Evolutionary conservation across 2,329 filamentous ascomycete species (phyloP), one percentile per base, ranked within the genome.

Genomic region (Neopestalotiopsis rosae): DNA sequence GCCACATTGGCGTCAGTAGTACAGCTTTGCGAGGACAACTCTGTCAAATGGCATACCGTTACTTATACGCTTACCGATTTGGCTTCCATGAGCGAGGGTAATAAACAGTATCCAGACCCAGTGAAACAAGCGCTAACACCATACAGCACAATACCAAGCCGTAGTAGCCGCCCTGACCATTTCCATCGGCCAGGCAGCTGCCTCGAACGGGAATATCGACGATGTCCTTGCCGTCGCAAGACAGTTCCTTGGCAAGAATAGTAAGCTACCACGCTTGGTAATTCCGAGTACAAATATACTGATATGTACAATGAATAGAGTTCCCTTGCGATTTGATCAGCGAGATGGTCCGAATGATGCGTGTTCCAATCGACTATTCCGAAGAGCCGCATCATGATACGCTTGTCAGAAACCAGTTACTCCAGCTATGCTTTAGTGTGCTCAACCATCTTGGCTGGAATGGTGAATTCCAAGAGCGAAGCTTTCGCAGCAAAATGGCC

Each of bases 341-440:
- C 56, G 90, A 93, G 72, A 83, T 94, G 13, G 90, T 93, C 66
- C 86, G 88, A 56, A 89, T 92, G 68, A 83, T 95, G 65, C 91
- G 91, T 71, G 86, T 93, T 38, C 89, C 91, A 64, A 89, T 95
- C 62, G 95, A 98, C 80, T 97, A 95, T 76, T 92, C 94, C 0
- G 88, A 93, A 63, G 93, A 97, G 70, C 83, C 89, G 1, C 87
- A 89, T 59, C 89, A 92, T 73, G 91, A 95, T 76, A 86, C 90
- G 69, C 83, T 97, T 42, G 88, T 96, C 71, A 86, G 91, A 69
- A 95, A 96, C 74, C 84, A 86, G 3, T 86, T 90, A 45, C 87
- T 98, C 61, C 92, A 94, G 70, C 87, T 93, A 68, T 93, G 90
- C 68, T 84, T 98, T 13, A 93, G 93, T 75, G 89, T 96, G 34